A percentile compares a stretch with the other conserved stretches of the same genome.
phyloP scores from a whole-genome alignment of 345 rosid genomes.

The Angophora floribunda region DNA sequence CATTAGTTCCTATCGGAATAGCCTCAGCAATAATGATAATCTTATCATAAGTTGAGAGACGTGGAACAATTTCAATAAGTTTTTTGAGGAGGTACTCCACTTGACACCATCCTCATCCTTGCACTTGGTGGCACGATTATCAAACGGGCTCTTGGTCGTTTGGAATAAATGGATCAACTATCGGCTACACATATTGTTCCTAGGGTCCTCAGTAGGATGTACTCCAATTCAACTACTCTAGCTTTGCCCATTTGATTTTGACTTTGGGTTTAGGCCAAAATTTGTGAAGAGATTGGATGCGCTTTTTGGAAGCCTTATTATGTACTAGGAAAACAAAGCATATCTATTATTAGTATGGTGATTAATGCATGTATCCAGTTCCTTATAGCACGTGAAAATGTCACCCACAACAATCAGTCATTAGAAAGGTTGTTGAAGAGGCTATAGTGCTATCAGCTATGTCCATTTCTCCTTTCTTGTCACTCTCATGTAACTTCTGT shows the following conservation, averaged over 20 bases:
- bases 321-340: not conserved
- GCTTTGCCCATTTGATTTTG: fast-evolving
- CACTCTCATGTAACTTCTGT: not conserved
- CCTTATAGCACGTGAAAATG: not conserved
- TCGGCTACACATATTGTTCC: not conserved
- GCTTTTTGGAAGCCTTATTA: not conserved
- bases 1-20: too few species aligned
- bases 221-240: not conserved
- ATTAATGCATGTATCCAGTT: not conserved
- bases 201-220: not conserved
- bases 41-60: not conserved
- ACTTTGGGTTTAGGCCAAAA: not conserved
- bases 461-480: not conserved
- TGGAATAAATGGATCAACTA: not conserved
- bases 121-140: not conserved
- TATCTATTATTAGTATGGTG: not conserved
- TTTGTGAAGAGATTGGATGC: not conserved
- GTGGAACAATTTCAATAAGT: fast-evolving
- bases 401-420: not conserved
- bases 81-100: not conserved
- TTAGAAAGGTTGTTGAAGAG: not conserved
- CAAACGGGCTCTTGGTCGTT: not conserved
- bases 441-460: not conserved
- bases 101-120: not conserved
- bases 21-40: not conserved